These are phyloP conservation scores for Hyphopichia homilentoma DNA, from an alignment of 805 yeast genomes.

Conservation along the genomic window DNA sequence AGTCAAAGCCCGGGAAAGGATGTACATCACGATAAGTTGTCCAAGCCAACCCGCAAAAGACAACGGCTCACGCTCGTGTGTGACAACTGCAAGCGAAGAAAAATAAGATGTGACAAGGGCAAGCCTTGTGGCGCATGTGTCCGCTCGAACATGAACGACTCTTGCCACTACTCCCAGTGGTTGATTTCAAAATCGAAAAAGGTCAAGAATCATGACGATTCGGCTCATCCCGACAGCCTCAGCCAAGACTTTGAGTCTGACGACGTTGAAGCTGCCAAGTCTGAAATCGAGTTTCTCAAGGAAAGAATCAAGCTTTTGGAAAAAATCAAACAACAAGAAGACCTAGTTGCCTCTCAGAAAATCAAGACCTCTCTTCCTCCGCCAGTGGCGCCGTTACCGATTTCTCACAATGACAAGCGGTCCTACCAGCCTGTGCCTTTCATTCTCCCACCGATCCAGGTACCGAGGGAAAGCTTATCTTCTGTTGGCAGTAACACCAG, in stretches of 20 bases:
- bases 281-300: conserved; percentile 5
- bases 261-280: conserved; percentile 1
- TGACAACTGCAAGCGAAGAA: conserved; percentile 41
- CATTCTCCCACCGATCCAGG: too few species aligned
- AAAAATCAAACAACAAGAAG: neutral
- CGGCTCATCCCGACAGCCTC: neutral
- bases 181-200: neutral
- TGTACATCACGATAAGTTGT: too few species aligned
- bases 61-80: conserved; percentile 42
- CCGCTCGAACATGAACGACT: conserved; percentile 12
- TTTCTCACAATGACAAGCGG: too few species aligned
- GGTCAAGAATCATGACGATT: neutral
- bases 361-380: neutral
- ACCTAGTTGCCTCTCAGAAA: neutral
- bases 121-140: conserved; percentile 28
- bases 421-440: too few species aligned
- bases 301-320: conserved; percentile 5
- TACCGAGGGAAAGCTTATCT: too few species aligned
- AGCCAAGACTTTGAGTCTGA: neutral
- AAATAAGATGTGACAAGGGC: conserved; percentile 45
- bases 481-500: too few species aligned
- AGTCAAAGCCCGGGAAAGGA: too few species aligned
- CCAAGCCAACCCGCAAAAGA: too few species aligned
- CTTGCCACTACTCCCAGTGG: conserved; percentile 11
- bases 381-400: neutral